These are phyloP conservation scores for Xylaria sp. DNA, from an alignment of 495 filamentous ascomycete genomes.

Conservation along the genomic window DNA sequence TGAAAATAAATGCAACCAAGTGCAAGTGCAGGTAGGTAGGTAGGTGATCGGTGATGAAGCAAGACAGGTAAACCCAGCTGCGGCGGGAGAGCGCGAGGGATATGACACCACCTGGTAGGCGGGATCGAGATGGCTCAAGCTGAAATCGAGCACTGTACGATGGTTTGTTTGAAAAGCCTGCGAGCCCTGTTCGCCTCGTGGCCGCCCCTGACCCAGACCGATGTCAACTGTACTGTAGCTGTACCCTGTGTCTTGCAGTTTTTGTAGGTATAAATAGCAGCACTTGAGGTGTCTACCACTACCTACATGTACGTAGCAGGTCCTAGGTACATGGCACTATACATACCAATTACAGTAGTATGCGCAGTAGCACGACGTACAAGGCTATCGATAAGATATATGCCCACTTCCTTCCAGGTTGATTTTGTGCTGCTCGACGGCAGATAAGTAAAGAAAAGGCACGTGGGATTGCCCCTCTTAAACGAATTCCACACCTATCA, in stretches of 20 bases:
- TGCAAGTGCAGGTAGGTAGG: too few relatives aligned
- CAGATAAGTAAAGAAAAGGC: background rate
- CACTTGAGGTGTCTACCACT: too few relatives aligned
- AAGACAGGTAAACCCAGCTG: background rate
- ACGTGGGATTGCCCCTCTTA: background rate
- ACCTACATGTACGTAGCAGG: too few relatives aligned
- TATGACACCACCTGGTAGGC: conserved; percentile 2
- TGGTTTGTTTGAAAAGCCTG: background rate
- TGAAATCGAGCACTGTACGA: background rate
- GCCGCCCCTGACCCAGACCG: background rate
- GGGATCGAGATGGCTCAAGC: conserved; percentile 9
- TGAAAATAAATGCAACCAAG: background rate
- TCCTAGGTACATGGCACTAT: too few relatives aligned
- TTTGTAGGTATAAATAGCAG: too few relatives aligned
- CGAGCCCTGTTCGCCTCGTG: background rate
- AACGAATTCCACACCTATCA: background rate
- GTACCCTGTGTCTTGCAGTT: too few relatives aligned
- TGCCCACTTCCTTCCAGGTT: too few relatives aligned
- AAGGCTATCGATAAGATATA: background rate
- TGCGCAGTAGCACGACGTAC: background rate
- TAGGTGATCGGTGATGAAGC: background rate
- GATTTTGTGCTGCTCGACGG: background rate
- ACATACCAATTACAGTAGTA: too few relatives aligned
- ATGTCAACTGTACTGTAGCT: too few relatives aligned
- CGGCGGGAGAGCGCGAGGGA: background rate